phyloP scores from a whole-genome alignment of 768 basidiomycete species.

The Hypsizygus marmoreus region DNA sequence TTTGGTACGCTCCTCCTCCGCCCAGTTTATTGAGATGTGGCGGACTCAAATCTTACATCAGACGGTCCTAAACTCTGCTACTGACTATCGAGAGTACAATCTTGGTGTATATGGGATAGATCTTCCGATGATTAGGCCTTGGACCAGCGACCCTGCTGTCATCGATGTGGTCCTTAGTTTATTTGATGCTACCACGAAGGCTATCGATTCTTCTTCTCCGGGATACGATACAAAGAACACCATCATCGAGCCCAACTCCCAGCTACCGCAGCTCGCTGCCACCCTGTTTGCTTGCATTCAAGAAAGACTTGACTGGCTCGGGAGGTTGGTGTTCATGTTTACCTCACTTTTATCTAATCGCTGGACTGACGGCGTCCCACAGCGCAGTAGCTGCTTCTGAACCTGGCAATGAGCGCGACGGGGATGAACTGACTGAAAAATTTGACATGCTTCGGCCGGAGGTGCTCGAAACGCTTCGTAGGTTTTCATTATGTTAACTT shows the following conservation, averaged over 20 bases:
- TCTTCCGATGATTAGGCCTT: slow-evolving; percentile 69
- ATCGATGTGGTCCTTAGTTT: slow-evolving; percentile 71
- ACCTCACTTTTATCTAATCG: background rate
- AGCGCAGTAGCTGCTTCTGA: slow-evolving; percentile 51
- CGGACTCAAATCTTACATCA: slow-evolving; percentile 27
- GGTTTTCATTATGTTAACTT: slow-evolving; percentile 26
- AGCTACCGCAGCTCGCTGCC: slow-evolving; percentile 67
- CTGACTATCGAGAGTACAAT: slow-evolving; percentile 75
- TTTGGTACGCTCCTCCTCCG: slow-evolving; percentile 52
- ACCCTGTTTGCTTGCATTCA: slow-evolving; percentile 65
- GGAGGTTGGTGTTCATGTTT: slow-evolving; percentile 51
- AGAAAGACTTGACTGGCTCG: slow-evolving; percentile 71
- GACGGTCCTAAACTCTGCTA: slow-evolving; percentile 73
- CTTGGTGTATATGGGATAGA: slow-evolving; percentile 76
- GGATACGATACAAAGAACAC: slow-evolving; percentile 25
- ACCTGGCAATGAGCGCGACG: slow-evolving; percentile 54
- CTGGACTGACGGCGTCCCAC: slow-evolving; percentile 4
- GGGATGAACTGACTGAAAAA: slow-evolving; percentile 59
- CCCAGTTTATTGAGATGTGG: background rate
- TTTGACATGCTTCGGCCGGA: slow-evolving; percentile 76
- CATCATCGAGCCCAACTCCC: slow-evolving; percentile 44
- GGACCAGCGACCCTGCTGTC: slow-evolving; percentile 74
- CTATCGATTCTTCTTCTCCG: slow-evolving; percentile 40
- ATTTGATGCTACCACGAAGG: slow-evolving; percentile 65
- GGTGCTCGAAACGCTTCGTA: slow-evolving; percentile 80